Base-by-base conservation (phyloP, 768 basidiomycete genomes). In the Porphyrellus cyaneotinctus region DNA sequence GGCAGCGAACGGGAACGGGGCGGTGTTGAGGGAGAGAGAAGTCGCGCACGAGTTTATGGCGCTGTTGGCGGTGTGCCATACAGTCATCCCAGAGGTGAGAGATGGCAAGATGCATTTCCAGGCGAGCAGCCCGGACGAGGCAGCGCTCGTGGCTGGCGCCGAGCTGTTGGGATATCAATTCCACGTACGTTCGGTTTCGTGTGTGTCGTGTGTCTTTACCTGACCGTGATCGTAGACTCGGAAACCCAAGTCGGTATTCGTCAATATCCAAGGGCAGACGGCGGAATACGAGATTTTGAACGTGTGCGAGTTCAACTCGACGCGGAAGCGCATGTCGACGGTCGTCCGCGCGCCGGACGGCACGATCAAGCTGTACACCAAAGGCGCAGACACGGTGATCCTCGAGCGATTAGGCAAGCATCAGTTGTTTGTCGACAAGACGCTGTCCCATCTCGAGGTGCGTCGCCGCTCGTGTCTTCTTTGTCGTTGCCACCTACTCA, bases 241-340 rank as follows among this genome's bases (percentile, higher is more conserved):
- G 36, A 99, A 99, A 70, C 97, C 97, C 6, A 93, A 87, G 65
- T 97, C 95, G 0, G 91, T 95, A 8, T 97, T 91, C 65, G 83
- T 98, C 48, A 86, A 88, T 36, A 76, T 95, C 51, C 75, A 80
- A 45, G 93, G 91, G 18, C 70, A 75, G 49, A 72, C 77, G 1
- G 79, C 82, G 51, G 93, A 98, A 66, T 98, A 85, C 66, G 84
- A 97, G 64, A 82, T 98, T 51, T 71, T 99, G 53, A 98, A 98
- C 64, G 88, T 99, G 39, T 97, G 95, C 80, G 97, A 98, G 72
- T 99, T 99, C 79, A 98, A 98, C 67, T 97, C 93, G 22, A 91
- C 93, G 5, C 82, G 97, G 46, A 98, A 99, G 65, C 82, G 97
- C 53, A 98, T 99, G 97, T 98, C 97, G 24, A 95, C 95, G 2